Evolutionary conservation across 805 yeast genomes (phyloP).

Genomic region (Starmera quercuum): DNA sequence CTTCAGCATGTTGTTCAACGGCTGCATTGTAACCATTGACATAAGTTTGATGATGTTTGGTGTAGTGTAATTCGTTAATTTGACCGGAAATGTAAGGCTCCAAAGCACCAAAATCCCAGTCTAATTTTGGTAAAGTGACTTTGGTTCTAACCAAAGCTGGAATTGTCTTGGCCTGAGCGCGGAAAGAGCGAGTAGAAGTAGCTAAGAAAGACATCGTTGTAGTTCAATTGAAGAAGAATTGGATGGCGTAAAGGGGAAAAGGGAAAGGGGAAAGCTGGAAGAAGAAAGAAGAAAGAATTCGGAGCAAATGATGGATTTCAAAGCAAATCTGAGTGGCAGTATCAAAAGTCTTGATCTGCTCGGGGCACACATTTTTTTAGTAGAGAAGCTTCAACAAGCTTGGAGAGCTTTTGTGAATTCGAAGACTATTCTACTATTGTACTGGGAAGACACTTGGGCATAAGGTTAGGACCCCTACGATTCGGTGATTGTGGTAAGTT

Average conservation of each 20-base stretch:
- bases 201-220: slow-evolving; percentile 18
- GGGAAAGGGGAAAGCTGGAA: slow-evolving; percentile 5
- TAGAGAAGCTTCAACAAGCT: too few species aligned
- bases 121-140: slow-evolving; percentile 72
- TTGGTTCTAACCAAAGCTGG: slow-evolving; percentile 40
- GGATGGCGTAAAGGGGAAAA: background rate
- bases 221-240: background rate
- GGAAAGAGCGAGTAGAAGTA: slow-evolving; percentile 17
- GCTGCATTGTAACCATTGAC: slow-evolving; percentile 81
- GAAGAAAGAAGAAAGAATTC: background rate
- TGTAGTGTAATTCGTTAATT: slow-evolving; percentile 81
- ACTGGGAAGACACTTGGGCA: too few species aligned
- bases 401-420: too few species aligned
- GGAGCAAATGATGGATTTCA: too few species aligned
- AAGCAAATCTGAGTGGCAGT: too few species aligned
- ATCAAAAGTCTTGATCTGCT: too few species aligned
- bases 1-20: slow-evolving; percentile 63
- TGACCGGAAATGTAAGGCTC: slow-evolving; percentile 85
- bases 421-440: too few species aligned
- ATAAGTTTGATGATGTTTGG: slow-evolving; percentile 89
- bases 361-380: too few species aligned
- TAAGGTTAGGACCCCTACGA: too few species aligned
- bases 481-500: too few species aligned
- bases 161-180: slow-evolving; percentile 8
- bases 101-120: slow-evolving; percentile 76